Evolutionary conservation across 306 rosid genomes (phyloP), one percentile per base, ranked within the genome.

Genomic region (Vigna mungo): DNA sequence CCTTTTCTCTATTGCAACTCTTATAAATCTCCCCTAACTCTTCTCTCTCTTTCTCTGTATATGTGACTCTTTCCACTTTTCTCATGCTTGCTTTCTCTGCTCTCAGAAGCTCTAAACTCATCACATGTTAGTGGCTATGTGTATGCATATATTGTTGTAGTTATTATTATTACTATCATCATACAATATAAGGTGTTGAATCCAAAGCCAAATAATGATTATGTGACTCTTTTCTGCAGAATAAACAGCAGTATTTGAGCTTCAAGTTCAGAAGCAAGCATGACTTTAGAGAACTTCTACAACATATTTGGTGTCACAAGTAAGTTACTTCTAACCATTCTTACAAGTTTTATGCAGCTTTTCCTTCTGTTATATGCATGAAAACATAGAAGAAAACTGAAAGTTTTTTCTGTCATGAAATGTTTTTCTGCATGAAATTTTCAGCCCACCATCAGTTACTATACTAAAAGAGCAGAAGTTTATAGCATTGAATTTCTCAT

Each of bases 221-320:
- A 44, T 76, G 23, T 54, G 17, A 78, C 68, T 58, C 18, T 78
- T 54, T 73, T 7, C 32, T 67, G 72, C 81, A 81, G 81, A 78
- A 58, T 62, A 3, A 55, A 66, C 71, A 65, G 60, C 23, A 80
- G 64, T 76, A 34, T 61, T 63, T 68, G 84, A 70, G 81, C 80
- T 67, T 78, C 65, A 76, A 55, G 76, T 49, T 78, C 68, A 51
- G 65, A 66, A 65, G 65, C 59, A 70, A 88, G 74, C 80, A 88
- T 88, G 92, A 10, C 56, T 72, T 51, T 76, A 83, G 84, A 86
- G 82, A 83, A 78, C 55, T 74, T 80, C 53, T 63, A 75, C 81
- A 37, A 44, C 64, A 53, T 80, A 16, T 72, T 76, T 59, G 49
- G 47, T 59, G 68, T 36, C 68, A 65, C 81, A 81, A 73, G 92